These are phyloP conservation scores for Neopestalotiopsis sp. DNA, from an alignment of 2,329 filamentous ascomycete species.

Conservation along the genomic window DNA sequence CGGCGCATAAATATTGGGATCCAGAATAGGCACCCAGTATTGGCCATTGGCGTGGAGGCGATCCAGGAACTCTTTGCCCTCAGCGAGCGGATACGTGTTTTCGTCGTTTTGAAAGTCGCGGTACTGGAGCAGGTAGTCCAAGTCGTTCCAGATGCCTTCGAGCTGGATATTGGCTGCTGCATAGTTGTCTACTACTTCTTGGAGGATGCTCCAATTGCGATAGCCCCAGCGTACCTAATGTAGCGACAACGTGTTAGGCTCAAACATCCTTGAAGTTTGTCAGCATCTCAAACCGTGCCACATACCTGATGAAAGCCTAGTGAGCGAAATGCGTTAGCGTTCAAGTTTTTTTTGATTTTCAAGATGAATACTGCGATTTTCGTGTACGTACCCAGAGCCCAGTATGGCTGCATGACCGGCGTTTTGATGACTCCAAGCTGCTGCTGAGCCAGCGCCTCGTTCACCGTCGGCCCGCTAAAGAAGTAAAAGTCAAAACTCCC, in stretches of 20 bases:
- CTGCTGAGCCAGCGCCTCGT: conserved; percentile 74
- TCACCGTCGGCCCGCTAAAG: conserved; percentile 73
- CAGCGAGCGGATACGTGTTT: conserved; percentile 57
- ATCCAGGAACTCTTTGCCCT: conserved; percentile 64
- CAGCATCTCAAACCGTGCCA: no score
- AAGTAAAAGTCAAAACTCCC: conserved; percentile 79
- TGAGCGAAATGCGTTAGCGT: no score
- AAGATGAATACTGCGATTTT: no score
- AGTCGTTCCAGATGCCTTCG: conserved; percentile 77
- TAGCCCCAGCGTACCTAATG: conserved; percentile 83
- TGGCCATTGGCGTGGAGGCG: conserved; percentile 69
- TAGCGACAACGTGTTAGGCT: conserved; percentile 56
- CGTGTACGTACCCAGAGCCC: conserved; percentile 64
- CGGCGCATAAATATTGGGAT: conserved; percentile 73
- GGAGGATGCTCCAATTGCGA: conserved; percentile 70
- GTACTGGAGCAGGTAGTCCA: conserved; percentile 71
- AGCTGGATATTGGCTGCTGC: conserved; percentile 68
- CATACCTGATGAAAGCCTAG: no score
- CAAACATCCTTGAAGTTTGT: no score
- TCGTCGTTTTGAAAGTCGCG: conserved; percentile 68
- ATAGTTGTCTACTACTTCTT: conserved; percentile 72
- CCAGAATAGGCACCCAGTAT: conserved; percentile 78
- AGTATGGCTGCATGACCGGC: conserved; percentile 83
- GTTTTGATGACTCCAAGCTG: conserved; percentile 70
- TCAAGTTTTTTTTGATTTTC: no score